These are phyloP conservation scores for Sporothrix globosa DNA, from an alignment of 2,329 filamentous ascomycete species.

Conservation along the genomic window DNA sequence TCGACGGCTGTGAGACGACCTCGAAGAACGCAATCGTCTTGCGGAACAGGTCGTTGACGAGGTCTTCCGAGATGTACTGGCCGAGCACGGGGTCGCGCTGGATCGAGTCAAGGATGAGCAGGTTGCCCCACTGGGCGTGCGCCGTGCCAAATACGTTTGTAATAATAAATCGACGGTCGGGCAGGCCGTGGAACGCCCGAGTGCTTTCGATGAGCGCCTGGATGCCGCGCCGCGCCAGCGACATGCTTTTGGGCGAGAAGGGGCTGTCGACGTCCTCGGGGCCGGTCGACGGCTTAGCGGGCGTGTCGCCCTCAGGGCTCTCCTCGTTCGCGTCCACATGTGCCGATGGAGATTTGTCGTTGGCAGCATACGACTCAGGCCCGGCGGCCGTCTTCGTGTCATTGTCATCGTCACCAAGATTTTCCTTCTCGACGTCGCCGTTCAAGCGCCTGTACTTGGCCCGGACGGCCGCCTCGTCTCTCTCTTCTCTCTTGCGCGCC, in stretches of 20 bases:
- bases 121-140: conserved; percentile 98
- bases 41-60: conserved; percentile 64
- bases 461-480: conserved; percentile 25
- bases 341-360: not conserved
- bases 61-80: conserved; percentile 58
- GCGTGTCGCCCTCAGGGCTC: not conserved
- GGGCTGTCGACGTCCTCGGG: not conserved
- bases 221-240: conserved; percentile 65
- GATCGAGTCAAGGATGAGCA: conserved; percentile 84
- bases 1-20: conserved; percentile 70
- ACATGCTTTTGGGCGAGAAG: conserved; percentile 52
- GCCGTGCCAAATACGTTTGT: conserved; percentile 97
- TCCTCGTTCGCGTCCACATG: not conserved
- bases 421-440: not conserved
- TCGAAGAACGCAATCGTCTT: conserved; percentile 78
- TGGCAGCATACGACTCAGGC: not conserved
- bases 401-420: not conserved
- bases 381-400: not conserved
- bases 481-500: not conserved
- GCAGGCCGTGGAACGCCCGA: conserved; percentile 71
- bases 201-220: conserved; percentile 82
- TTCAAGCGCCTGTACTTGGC: conserved; percentile 34
- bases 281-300: not conserved
- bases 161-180: conserved; percentile 71
- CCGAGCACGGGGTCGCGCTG: conserved; percentile 68